Evolutionary conservation across 1,284 basidiomycete genomes (phyloP).

Genomic region (Apiotrichum domesticum): DNA sequence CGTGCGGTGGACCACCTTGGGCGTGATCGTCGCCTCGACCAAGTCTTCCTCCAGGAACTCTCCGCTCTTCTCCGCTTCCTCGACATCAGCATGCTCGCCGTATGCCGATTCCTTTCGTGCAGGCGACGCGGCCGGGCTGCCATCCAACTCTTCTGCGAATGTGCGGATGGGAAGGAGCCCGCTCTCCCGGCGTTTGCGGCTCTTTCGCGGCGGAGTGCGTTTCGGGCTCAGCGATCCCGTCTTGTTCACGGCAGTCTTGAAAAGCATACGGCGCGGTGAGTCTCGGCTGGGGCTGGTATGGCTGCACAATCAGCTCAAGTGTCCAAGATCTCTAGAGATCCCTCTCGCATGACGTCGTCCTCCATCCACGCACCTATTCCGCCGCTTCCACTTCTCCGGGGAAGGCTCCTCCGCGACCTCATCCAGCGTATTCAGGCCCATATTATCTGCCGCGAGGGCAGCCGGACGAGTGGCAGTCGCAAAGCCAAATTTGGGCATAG

Average conservation of each 20-base stretch:
- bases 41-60: not conserved
- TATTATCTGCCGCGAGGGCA: not conserved
- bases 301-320: not conserved
- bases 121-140: not conserved
- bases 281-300: not conserved
- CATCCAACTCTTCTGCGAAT: not conserved
- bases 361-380: not conserved
- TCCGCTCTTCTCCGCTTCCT: not conserved
- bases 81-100: not conserved
- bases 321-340: too few relatives aligned
- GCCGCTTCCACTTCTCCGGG: not conserved
- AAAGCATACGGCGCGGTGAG: not conserved
- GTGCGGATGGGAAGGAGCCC: not conserved
- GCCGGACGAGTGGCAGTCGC: slow-evolving; percentile 15
- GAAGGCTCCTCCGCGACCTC: slow-evolving; percentile 3
- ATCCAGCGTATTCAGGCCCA: not conserved
- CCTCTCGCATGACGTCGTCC: too few relatives aligned
- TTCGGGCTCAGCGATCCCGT: slow-evolving; percentile 1
- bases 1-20: not conserved
- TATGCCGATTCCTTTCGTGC: not conserved
- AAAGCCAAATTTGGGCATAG: slow-evolving; percentile 1
- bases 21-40: slow-evolving; percentile 6
- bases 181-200: slow-evolving; percentile 7
- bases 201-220: not conserved
- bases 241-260: not conserved